phyloP scores from a whole-genome alignment of 495 filamentous ascomycete species.

The Penicillium chermesinum region DNA sequence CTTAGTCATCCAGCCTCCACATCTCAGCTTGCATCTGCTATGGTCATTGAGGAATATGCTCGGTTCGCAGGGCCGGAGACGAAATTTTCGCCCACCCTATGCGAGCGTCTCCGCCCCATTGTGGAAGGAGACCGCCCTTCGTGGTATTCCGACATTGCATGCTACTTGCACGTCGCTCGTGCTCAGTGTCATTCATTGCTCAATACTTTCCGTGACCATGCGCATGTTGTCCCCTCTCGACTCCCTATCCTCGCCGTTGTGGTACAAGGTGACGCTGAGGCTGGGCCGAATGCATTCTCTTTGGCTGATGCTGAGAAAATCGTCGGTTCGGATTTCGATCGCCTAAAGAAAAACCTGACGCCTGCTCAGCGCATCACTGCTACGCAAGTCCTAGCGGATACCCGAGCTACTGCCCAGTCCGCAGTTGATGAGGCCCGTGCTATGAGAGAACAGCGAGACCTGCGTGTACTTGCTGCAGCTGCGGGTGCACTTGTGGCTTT shows the following conservation, averaged over 20 bases:
- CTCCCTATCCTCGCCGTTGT: slow-evolving; percentile 79
- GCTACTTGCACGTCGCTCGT: slow-evolving; percentile 79
- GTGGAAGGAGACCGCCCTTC: slow-evolving; percentile 74
- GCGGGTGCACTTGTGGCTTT: slow-evolving; percentile 86
- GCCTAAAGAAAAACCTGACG: slow-evolving; percentile 75
- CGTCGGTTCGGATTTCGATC: slow-evolving; percentile 74
- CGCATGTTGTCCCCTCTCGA: slow-evolving; percentile 65
- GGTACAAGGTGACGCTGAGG: slow-evolving; percentile 85
- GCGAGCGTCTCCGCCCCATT: slow-evolving; percentile 58
- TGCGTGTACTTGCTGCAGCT: slow-evolving; percentile 80
- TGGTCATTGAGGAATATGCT: slow-evolving; percentile 88
- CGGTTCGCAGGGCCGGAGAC: slow-evolving; percentile 29
- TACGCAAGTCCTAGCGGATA: slow-evolving; percentile 66
- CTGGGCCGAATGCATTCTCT: slow-evolving; percentile 87
- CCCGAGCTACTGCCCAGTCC: slow-evolving; percentile 58
- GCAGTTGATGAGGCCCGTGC: slow-evolving; percentile 73
- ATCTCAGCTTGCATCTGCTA: slow-evolving; percentile 74
- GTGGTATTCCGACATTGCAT: slow-evolving; percentile 82
- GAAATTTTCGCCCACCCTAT: slow-evolving; percentile 52
- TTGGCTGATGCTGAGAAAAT: slow-evolving; percentile 81
- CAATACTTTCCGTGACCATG: slow-evolving; percentile 82
- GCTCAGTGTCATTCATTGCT: slow-evolving; percentile 85
- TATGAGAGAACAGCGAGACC: slow-evolving; percentile 75
- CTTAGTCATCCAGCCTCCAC: slow-evolving; percentile 70
- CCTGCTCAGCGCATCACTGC: slow-evolving; percentile 80